These are phyloP conservation scores for Flaveria robusta DNA, from an alignment of 129 eudicot genomes.

Conservation along the genomic window DNA sequence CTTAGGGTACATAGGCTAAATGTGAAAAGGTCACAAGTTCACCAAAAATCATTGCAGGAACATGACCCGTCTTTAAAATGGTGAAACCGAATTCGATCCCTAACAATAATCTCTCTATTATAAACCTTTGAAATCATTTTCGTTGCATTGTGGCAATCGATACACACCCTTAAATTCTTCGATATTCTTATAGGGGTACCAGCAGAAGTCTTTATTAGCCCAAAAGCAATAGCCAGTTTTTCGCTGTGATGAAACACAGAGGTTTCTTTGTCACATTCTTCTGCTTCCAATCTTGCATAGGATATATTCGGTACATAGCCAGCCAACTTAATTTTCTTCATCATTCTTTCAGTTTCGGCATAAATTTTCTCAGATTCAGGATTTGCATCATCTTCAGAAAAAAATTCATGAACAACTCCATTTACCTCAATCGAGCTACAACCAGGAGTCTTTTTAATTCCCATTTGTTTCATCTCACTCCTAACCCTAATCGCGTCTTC, in stretches of 20 bases:
- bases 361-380: slow-evolving; percentile 50
- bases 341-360: slow-evolving; percentile 38
- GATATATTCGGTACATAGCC: slow-evolving; percentile 49
- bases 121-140: slow-evolving; percentile 46
- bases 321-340: slow-evolving; percentile 38
- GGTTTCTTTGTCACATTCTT: slow-evolving; percentile 46
- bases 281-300: slow-evolving; percentile 45
- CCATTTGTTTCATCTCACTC: slow-evolving; percentile 52
- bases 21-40: background rate
- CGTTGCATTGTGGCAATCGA: slow-evolving; percentile 45
- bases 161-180: slow-evolving; percentile 46
- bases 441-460: slow-evolving; percentile 58
- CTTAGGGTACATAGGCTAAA: background rate
- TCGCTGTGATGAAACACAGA: slow-evolving; percentile 52
- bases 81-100: slow-evolving; percentile 37
- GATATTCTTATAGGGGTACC: slow-evolving; percentile 39
- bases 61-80: slow-evolving; percentile 48
- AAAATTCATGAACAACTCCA: slow-evolving; percentile 46
- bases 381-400: slow-evolving; percentile 47
- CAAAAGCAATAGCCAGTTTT: slow-evolving; percentile 59
- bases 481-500: slow-evolving; percentile 54
- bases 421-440: slow-evolving; percentile 49
- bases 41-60: slow-evolving; percentile 41
- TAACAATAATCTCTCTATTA: slow-evolving; percentile 29
- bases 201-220: slow-evolving; percentile 33